Percentiles rank a stretch among this genome's conserved stretches.
These are phyloP conservation scores for Hypoxylon rickii DNA, from an alignment of 495 filamentous ascomycete genomes.

Conservation along the genomic window DNA sequence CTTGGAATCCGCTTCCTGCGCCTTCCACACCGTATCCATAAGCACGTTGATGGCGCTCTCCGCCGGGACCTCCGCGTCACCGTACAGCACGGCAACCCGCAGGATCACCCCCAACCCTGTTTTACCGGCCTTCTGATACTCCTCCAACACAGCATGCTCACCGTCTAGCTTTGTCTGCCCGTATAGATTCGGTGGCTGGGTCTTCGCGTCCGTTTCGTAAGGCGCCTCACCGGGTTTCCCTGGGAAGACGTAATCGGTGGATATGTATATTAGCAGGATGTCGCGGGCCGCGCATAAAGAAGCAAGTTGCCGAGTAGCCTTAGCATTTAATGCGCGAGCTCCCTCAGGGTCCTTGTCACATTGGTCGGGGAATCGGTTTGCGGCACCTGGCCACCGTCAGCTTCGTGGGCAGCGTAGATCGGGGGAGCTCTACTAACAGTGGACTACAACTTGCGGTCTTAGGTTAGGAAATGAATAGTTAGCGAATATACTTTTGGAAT, in stretches of 20 bases:
- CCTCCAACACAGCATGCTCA: constrained; percentile 71
- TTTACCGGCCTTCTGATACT: constrained; percentile 54
- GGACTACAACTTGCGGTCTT: constrained; percentile 82
- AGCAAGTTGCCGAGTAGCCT: constrained; percentile 70
- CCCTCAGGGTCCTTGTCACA: constrained; percentile 79
- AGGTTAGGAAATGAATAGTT: not conserved
- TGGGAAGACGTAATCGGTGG: constrained; percentile 92
- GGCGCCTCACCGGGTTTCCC: constrained; percentile 83
- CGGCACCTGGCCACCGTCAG: constrained; percentile 64
- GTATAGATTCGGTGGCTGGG: constrained; percentile 81
- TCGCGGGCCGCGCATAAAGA: constrained; percentile 61
- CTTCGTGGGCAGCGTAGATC: not conserved
- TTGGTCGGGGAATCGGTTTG: constrained; percentile 88
- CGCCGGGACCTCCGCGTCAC: constrained; percentile 60
- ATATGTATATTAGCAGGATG: constrained; percentile 88
- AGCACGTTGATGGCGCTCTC: constrained; percentile 87
- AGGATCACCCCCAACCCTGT: constrained; percentile 68
- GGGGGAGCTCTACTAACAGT: constrained; percentile 61
- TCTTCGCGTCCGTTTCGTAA: constrained; percentile 67
- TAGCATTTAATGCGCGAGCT: constrained; percentile 75
- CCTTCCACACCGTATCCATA: constrained; percentile 72
- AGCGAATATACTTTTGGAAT: not conserved
- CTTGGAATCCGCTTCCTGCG: constrained; percentile 59
- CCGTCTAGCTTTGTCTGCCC: constrained; percentile 87
- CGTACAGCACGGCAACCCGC: constrained; percentile 89